phyloP scores from a whole-genome alignment of 495 filamentous ascomycete genomes.

The Viridothelium virens region DNA sequence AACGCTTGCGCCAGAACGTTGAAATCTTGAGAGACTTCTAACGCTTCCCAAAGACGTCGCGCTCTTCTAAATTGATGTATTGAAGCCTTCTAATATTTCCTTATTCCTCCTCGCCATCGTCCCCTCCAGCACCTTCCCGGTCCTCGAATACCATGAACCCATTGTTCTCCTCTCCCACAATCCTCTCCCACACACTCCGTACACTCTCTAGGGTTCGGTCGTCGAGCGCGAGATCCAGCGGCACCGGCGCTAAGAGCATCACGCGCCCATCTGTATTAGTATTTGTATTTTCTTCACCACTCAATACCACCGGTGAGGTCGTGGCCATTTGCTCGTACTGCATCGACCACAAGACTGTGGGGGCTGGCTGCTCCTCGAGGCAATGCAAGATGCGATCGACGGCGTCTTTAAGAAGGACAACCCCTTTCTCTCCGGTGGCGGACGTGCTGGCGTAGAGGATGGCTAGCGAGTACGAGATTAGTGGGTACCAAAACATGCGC shows the following conservation, averaged over 20 bases:
- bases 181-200: constrained; percentile 52
- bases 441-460: constrained; percentile 58
- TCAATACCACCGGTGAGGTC: neutral
- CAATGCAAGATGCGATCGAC: constrained; percentile 47
- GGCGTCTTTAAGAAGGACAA: constrained; percentile 46
- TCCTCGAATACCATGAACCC: constrained; percentile 57
- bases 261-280: constrained; percentile 10
- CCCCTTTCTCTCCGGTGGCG: constrained; percentile 33
- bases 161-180: constrained; percentile 47
- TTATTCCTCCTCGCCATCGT: neutral
- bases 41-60: no score
- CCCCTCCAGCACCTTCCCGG: neutral
- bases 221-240: constrained; percentile 59
- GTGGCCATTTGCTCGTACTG: constrained; percentile 44
- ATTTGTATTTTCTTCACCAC: neutral
- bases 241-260: constrained; percentile 46
- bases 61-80: no score
- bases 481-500: constrained; percentile 31
- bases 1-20: no score
- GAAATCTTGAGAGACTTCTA: no score
- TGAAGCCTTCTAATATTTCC: neutral
- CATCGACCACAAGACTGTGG: constrained; percentile 51
- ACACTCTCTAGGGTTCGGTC: constrained; percentile 56
- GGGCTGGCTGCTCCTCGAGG: constrained; percentile 31
- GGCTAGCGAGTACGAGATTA: constrained; percentile 49